These are phyloP conservation scores for Boletus reticulatus DNA, from an alignment of 768 basidiomycete genomes.

Conservation along the genomic window DNA sequence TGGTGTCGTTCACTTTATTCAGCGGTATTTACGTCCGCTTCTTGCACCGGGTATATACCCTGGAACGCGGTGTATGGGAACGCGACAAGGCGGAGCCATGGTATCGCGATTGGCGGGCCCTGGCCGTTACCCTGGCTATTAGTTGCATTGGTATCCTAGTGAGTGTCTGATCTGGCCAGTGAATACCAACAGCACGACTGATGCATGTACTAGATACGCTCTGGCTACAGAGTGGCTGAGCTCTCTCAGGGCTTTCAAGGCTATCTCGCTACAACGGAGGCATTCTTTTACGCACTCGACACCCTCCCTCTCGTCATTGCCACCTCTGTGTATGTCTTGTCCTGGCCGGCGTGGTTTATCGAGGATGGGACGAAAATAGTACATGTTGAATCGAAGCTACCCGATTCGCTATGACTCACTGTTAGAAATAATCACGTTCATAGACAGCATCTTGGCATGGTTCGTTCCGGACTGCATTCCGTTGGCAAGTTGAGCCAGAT, in stretches of 20 bases:
- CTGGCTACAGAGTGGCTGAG: constrained; percentile 58
- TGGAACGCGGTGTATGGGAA: constrained; percentile 35
- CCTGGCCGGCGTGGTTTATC: constrained; percentile 68
- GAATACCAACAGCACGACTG: not conserved
- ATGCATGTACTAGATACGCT: constrained; percentile 51
- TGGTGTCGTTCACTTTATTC: constrained; percentile 53
- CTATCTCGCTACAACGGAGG: constrained; percentile 54
- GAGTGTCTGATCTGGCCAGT: constrained; percentile 16
- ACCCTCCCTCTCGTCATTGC: constrained; percentile 65
- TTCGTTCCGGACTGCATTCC: not conserved
- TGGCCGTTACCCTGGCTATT: constrained; percentile 48
- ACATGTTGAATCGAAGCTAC: constrained; percentile 27
- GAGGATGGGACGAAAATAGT: not conserved
- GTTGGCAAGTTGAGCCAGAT: not conserved
- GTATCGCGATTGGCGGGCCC: constrained; percentile 57
- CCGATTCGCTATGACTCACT: not conserved
- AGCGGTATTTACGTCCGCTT: constrained; percentile 46
- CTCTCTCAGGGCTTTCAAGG: constrained; percentile 63
- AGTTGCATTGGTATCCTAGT: constrained; percentile 68
- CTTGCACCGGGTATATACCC: constrained; percentile 44
- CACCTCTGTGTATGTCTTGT: constrained; percentile 49
- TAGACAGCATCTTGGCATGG: too few species aligned
- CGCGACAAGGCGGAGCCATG: constrained; percentile 38
- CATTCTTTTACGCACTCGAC: constrained; percentile 65
- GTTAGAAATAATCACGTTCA: not conserved